Evolutionary conservation across 805 yeast genomes (phyloP).

Genomic region (Huiozyma sinensis): DNA sequence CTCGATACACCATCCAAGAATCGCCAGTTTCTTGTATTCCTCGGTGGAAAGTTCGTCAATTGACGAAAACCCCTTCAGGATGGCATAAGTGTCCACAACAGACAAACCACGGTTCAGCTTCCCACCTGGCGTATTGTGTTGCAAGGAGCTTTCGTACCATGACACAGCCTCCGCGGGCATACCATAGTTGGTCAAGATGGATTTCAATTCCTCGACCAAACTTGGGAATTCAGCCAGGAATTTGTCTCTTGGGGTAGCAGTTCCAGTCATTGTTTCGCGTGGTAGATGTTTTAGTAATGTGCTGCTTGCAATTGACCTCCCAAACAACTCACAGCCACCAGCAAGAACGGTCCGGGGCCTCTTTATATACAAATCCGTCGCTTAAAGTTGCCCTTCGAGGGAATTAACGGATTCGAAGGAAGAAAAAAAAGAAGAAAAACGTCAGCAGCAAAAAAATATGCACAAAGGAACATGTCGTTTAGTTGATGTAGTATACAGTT

Average conservation of each 20-base stretch:
- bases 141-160: constrained; percentile 67
- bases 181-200: constrained; percentile 52
- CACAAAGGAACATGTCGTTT: too few relatives aligned
- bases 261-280: too few relatives aligned
- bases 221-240: constrained; percentile 63
- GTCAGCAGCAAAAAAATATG: too few relatives aligned
- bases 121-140: constrained; percentile 93
- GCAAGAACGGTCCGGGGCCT: too few relatives aligned
- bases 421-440: too few relatives aligned
- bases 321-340: too few relatives aligned
- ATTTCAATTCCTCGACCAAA: constrained; percentile 63
- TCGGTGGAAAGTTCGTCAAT: constrained; percentile 48
- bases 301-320: too few relatives aligned
- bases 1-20: constrained; percentile 93
- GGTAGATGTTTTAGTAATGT: too few relatives aligned
- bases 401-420: too few relatives aligned
- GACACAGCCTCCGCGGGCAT: constrained; percentile 78
- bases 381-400: too few relatives aligned
- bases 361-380: too few relatives aligned
- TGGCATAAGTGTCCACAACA: constrained; percentile 83
- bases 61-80: constrained; percentile 54
- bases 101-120: constrained; percentile 93
- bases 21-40: constrained; percentile 75
- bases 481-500: too few relatives aligned
- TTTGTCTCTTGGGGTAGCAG: constrained; percentile 31